A percentile compares a stretch with the other conserved stretches of the same genome.
These are phyloP conservation scores for Eremochloa ophiuroides DNA, from an alignment of 176 grass and related monocot genomes.

Conservation along the genomic window DNA sequence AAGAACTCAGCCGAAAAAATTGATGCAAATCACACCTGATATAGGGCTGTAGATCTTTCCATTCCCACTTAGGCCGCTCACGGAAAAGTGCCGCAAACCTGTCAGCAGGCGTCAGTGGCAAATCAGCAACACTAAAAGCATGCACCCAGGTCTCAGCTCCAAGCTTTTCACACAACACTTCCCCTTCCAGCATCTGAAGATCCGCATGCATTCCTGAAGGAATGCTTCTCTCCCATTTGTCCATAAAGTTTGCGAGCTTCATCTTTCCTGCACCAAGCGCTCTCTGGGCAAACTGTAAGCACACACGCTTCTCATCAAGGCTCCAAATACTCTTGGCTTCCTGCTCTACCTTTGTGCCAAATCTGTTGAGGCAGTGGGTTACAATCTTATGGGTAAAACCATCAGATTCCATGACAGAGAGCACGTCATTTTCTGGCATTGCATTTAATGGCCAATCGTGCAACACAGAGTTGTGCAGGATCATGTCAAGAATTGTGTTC, in stretches of 20 bases:
- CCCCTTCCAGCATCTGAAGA: conserved; percentile 84
- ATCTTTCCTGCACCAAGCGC: conserved; percentile 53
- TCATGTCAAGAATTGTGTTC: conserved; percentile 70
- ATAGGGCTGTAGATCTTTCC: conserved; percentile 89
- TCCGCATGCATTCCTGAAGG: conserved; percentile 61
- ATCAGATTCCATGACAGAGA: conserved; percentile 68
- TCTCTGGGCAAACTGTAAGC: conserved; percentile 64
- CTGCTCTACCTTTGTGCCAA: conserved; percentile 55
- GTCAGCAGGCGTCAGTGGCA: conserved; percentile 64
- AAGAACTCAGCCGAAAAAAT: neutral
- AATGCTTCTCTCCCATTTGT: conserved; percentile 70
- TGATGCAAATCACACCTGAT: conserved; percentile 49
- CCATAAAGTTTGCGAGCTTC: conserved; percentile 71
- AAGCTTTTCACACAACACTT: conserved; percentile 74
- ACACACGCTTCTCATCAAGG: conserved; percentile 62
- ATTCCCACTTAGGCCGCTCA: conserved; percentile 75
- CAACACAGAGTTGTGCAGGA: conserved; percentile 78
- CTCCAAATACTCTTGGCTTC: conserved; percentile 40
- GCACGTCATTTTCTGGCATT: conserved; percentile 54
- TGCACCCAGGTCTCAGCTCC: conserved; percentile 86
- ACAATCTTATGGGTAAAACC: conserved; percentile 61
- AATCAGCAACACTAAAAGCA: conserved; percentile 56
- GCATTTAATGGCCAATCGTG: conserved; percentile 77
- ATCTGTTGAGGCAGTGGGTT: conserved; percentile 58
- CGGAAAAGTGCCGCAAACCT: conserved; percentile 65